Evolutionary conservation across 1,284 basidiomycete species (phyloP).

Genomic region (Xanthoconium separans): DNA sequence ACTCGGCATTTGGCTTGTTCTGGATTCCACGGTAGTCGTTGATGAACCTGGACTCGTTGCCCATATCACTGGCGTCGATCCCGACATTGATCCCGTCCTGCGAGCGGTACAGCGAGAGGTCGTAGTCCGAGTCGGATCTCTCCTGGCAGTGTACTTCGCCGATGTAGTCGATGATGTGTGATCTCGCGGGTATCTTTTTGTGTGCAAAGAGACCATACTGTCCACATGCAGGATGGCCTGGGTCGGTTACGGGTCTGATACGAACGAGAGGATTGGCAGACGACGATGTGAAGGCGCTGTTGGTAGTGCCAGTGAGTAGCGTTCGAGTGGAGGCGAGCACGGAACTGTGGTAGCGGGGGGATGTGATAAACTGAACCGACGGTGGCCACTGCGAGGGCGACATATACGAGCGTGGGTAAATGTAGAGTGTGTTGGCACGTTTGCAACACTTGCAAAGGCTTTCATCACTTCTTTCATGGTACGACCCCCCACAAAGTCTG

Average conservation of each 20-base stretch:
- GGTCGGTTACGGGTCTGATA: slow-evolving; percentile 46
- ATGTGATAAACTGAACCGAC: slow-evolving; percentile 44
- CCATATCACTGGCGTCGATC: slow-evolving; percentile 71
- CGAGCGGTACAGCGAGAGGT: slow-evolving; percentile 73
- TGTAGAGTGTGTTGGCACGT: too few relatives aligned
- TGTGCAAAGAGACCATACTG: slow-evolving; percentile 82
- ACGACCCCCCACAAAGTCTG: slow-evolving; percentile 64
- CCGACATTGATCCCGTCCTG: slow-evolving; percentile 56
- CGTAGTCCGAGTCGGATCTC: slow-evolving; percentile 76
- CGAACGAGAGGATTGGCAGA: slow-evolving; percentile 31
- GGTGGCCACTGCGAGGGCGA: slow-evolving; percentile 43
- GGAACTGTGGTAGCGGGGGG: slow-evolving; percentile 52
- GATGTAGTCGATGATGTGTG: slow-evolving; percentile 78
- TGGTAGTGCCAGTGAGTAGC: slow-evolving; percentile 31
- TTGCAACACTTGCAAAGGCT: slow-evolving; percentile 35
- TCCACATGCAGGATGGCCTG: slow-evolving; percentile 74
- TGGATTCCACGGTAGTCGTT: slow-evolving; percentile 84
- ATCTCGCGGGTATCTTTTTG: slow-evolving; percentile 63
- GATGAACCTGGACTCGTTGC: slow-evolving; percentile 85
- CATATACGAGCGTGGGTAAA: too few relatives aligned
- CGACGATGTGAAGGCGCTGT: slow-evolving; percentile 18
- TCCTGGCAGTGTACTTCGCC: slow-evolving; percentile 83
- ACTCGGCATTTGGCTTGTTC: slow-evolving; percentile 70
- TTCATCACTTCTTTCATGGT: slow-evolving; percentile 48
- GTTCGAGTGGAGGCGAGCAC: slow-evolving; percentile 40